Evolutionary conservation across 2,329 filamentous ascomycete species (phyloP), one percentile per base, ranked within the genome.

Genomic region (Sporothrix pseudoabietina): DNA sequence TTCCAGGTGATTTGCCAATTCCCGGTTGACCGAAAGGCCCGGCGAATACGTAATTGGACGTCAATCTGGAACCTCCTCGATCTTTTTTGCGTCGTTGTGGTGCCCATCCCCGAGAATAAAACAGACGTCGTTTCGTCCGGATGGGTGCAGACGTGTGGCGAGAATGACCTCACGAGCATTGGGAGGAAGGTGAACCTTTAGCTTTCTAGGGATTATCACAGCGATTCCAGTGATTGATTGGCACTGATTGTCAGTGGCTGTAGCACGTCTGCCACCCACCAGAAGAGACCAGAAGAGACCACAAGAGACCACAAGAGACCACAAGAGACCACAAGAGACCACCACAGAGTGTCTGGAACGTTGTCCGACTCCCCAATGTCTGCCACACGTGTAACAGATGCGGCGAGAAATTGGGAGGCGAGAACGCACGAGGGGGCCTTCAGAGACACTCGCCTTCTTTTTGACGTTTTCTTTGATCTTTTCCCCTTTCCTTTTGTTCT

Each of bases 141-240:
- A 39, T 4, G 32, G 35, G 35, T 63, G 59, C 59, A 63, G 19
- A 41, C n/a, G 10, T 39, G 61, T 65, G 61, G 61, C 61, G 61
- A 65, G 39, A 47, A 44, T 47, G 61, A 65, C 39, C 39, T 65
- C 61, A 65, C n/a, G 32, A 63, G 59, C 41, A 14, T 6, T 49
- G 44, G 1, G 4, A 19, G 14, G 44, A 1, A 4, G 52, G 9
- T 30, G 9, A 3, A 5, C 22, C 7, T n/a, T 22, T 12, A n/a
- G 52, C 22, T 55, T 55, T 55, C 2, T 47, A 47, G 14, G 44
- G 52, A 22, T 9, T 55, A 12, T 14, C 22, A 22, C 26, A 26
- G 2, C 26, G 1, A 26, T 26, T 26, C 26, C 26, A 26, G 26
- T 26, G 52, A 7, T n/a, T 22, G 52, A 55, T 55, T 55, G 52